phyloP scores from a whole-genome alignment of 202 grass and related monocot genomes.

The Panicum hallii region DNA sequence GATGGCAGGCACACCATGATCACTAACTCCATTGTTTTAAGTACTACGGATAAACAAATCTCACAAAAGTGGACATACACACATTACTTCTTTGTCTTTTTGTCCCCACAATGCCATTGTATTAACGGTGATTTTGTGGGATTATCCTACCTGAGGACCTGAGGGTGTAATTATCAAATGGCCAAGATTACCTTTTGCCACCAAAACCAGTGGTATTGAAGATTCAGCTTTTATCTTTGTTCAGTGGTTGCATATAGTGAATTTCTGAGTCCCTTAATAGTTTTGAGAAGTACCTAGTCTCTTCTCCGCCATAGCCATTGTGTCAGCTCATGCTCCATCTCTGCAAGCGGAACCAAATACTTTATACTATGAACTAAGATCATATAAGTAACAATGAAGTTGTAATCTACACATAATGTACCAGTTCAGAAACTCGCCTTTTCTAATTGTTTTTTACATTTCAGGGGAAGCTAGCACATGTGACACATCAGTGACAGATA shows the following conservation, averaged over 20 bases:
- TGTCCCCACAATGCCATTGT: not conserved
- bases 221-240: not conserved
- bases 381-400: too few species aligned
- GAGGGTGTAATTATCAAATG: not conserved
- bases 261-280: not conserved
- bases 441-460: constrained; percentile 4
- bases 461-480: constrained; percentile 25
- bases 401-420: too few species aligned
- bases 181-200: not conserved
- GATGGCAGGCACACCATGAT: too few species aligned
- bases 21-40: too few species aligned
- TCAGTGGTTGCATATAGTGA: not conserved
- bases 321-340: not conserved
- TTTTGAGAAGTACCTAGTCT: not conserved
- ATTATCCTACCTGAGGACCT: not conserved
- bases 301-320: not conserved
- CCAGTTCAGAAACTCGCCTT: not conserved
- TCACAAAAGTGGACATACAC: too few species aligned
- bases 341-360: not conserved
- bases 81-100: too few species aligned
- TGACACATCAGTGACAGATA: constrained; percentile 1
- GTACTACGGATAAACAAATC: too few species aligned
- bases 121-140: not conserved
- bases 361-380: not conserved
- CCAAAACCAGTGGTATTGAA: not conserved